phyloP scores from a whole-genome alignment of 495 filamentous ascomycete species.

The Tuber calosporum region DNA sequence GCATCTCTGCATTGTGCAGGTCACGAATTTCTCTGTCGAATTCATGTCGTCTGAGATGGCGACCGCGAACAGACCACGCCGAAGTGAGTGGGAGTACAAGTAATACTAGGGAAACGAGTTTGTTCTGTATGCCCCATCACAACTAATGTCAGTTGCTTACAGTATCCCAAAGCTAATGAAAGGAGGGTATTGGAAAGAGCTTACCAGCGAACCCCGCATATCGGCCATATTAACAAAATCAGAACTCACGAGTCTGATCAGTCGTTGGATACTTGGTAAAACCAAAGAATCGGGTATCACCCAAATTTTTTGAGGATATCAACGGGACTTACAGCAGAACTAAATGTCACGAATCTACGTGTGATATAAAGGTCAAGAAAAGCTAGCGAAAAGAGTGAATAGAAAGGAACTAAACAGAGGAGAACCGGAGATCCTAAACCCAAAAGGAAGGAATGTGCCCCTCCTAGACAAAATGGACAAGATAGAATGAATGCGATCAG shows the following conservation, averaged over 20 bases:
- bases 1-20: neutral
- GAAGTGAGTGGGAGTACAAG: neutral
- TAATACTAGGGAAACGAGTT: neutral
- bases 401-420: neutral
- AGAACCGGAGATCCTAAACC: neutral
- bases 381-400: neutral
- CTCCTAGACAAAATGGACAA: neutral
- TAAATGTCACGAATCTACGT: neutral
- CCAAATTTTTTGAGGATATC: neutral
- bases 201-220: neutral
- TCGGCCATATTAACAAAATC: neutral
- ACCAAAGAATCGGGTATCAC: neutral
- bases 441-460: neutral
- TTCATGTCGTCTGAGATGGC: neutral
- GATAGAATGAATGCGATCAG: neutral
- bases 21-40: neutral
- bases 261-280: neutral
- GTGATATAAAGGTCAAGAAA: neutral
- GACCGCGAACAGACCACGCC: neutral
- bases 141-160: neutral
- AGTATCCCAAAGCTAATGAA: neutral
- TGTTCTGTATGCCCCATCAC: neutral
- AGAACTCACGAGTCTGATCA: neutral
- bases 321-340: neutral
- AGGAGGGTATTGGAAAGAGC: neutral